Evolutionary conservation across 352 stramenopile genomes (phyloP).

Genomic region (Pythium insidiosum): DNA sequence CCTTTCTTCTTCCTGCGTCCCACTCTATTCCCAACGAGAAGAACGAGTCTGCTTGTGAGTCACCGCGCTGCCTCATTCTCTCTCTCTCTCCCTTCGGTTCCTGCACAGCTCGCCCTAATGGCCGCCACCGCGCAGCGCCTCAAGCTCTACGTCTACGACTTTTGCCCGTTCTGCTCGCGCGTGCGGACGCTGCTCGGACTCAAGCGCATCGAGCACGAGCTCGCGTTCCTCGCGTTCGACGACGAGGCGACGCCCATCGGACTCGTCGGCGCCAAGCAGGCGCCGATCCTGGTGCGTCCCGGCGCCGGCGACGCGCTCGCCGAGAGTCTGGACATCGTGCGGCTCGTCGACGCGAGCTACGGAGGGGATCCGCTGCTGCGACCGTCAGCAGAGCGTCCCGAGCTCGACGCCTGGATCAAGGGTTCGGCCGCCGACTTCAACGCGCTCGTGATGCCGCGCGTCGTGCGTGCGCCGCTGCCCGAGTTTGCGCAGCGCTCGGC

Average conservation of each 20-base stretch:
- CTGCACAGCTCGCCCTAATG: not conserved
- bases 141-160: slow-evolving; percentile 59
- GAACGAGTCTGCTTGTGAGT: too few species aligned
- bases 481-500: slow-evolving; percentile 41
- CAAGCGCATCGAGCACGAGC: slow-evolving; percentile 30
- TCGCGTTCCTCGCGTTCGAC: slow-evolving; percentile 39
- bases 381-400: slow-evolving; percentile 22
- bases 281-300: slow-evolving; percentile 35
- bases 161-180: slow-evolving; percentile 46
- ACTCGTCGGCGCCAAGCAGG: slow-evolving; percentile 36
- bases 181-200: slow-evolving; percentile 42
- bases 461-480: slow-evolving; percentile 30
- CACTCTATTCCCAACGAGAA: too few species aligned
- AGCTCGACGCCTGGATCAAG: slow-evolving; percentile 37
- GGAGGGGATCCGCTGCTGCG: slow-evolving; percentile 22
- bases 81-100: not conserved
- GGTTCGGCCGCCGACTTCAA: slow-evolving; percentile 18
- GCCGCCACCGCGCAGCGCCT: too few species aligned
- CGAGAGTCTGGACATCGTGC: slow-evolving; percentile 51
- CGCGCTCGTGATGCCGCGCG: slow-evolving; percentile 35
- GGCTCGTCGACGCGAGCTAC: slow-evolving; percentile 43
- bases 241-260: slow-evolving; percentile 40
- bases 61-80: not conserved
- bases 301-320: slow-evolving; percentile 32
- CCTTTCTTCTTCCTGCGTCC: too few species aligned